Conservation (phyloP, 2,329 filamentous ascomycete species). For the Metarhizium robertsii region DNA sequence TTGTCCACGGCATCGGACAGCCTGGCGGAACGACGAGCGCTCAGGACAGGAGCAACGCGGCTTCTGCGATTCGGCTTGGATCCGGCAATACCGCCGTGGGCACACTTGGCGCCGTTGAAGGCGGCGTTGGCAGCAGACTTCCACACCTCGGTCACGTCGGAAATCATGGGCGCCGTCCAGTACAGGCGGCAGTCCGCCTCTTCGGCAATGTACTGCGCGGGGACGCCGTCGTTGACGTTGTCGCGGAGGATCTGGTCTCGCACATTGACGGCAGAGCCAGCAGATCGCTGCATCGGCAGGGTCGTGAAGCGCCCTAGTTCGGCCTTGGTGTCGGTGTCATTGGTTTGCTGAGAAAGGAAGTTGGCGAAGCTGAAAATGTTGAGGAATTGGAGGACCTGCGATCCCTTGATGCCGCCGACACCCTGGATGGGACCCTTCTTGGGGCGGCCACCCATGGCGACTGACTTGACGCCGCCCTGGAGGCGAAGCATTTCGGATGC, state of each 20-base stretch:
- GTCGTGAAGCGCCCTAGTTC: conserved; percentile 21
- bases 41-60: neutral
- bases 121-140: conserved; percentile 30
- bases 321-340: conserved; percentile 15
- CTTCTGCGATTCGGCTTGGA: conserved; percentile 2
- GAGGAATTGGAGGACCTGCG: conserved; percentile 25
- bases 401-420: conserved; percentile 44
- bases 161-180: conserved; percentile 40
- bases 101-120: conserved; percentile 31
- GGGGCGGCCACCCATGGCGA: conserved; percentile 40
- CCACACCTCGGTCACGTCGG: conserved; percentile 37
- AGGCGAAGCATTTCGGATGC: conserved; percentile 45
- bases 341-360: conserved; percentile 14
- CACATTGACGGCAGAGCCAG: conserved; percentile 25
- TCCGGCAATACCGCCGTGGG: conserved; percentile 21
- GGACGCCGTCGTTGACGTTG: conserved; percentile 29
- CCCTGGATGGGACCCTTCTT: conserved; percentile 40
- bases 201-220: conserved; percentile 39
- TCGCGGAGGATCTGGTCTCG: conserved; percentile 28
- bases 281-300: conserved; percentile 24
- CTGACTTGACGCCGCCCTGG: conserved; percentile 42
- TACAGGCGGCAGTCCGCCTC: conserved; percentile 40
- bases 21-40: neutral
- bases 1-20: conserved; percentile 3
- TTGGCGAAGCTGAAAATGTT: conserved; percentile 18